Conservation (phyloP, 805 yeast species). For the Kurtzmaniella cleridarum region DNA sequence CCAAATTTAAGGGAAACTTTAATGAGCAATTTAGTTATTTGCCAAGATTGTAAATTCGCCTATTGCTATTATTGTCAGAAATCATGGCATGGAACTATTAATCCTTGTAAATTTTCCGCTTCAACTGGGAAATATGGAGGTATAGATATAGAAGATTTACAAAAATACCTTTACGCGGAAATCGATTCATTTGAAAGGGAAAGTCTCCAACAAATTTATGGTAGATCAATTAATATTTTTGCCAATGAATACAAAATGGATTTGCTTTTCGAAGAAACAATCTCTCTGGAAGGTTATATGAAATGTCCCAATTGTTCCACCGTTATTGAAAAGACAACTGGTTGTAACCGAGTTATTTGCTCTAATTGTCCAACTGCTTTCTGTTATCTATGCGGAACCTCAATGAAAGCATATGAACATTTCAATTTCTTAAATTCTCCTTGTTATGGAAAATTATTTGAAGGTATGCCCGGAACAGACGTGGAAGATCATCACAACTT, state of each 20-base stretch:
- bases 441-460: slow-evolving; percentile 49
- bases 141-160: slow-evolving; percentile 27
- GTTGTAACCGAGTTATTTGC: slow-evolving; percentile 63
- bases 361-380: slow-evolving; percentile 42
- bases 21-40: slow-evolving; percentile 43
- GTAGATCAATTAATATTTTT: slow-evolving; percentile 38
- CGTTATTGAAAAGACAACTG: slow-evolving; percentile 51
- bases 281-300: slow-evolving; percentile 35
- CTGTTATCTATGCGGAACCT: slow-evolving; percentile 51
- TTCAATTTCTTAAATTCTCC: slow-evolving; percentile 34
- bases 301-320: slow-evolving; percentile 50
- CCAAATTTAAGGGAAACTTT: slow-evolving; percentile 44
- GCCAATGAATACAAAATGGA: slow-evolving; percentile 45
- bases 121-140: slow-evolving; percentile 18
- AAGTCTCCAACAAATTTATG: slow-evolving; percentile 38
- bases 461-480: slow-evolving; percentile 38
- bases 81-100: slow-evolving; percentile 56
- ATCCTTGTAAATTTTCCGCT: slow-evolving; percentile 32
- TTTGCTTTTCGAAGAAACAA: slow-evolving; percentile 37
- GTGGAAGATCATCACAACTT: slow-evolving; percentile 1
- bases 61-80: slow-evolving; percentile 53
- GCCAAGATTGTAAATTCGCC: slow-evolving; percentile 45
- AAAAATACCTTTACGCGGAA: slow-evolving; percentile 26
- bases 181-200: slow-evolving; percentile 26
- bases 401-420: slow-evolving; percentile 47